Evolutionary conservation across 2,329 filamentous ascomycete species (phyloP), one percentile per base, ranked within the genome.

Genomic region (Xylaria sp.): DNA sequence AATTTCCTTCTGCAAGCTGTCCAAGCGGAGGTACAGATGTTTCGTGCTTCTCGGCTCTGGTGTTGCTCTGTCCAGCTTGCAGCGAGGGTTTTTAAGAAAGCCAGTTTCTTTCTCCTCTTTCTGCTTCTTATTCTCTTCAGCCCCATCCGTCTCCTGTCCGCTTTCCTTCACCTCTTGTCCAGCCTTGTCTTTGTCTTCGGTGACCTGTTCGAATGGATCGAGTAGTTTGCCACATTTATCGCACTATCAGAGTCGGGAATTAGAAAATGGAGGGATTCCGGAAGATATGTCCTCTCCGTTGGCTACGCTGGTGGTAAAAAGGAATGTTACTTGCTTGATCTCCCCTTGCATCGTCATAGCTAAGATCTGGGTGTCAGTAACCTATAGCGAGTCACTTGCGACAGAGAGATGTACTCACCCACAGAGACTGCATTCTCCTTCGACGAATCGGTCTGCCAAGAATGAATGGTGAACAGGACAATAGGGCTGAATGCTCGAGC

Each of bases 1-100:
- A 62, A 97, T 90, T 70, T 90, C 83, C 0, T 90, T 86, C 78
- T 97, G 91, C 50, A 97, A 86, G 76, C 91, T 91, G 80, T 98
- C 93, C 9, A 99, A 85, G 60, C 89, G 87, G n/a, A 99, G 84
- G 80, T 94, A 97, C 53, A 97, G 88, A 78, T 98, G 96, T 81
- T 94, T 97, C 32, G 95, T 98, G 72, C 92, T 89, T 72, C 91
- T 87, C 59, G 89, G 88, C 34, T 95, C 89, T 2, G 94, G 95
- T 5, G 91, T 91, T 8, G 93, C 88, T 55, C 91, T 92, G 76
- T 97, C 93, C 20, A 97, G 86, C 83, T 98, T 98, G 84, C 96
- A 98, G 69, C 91, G 62, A 41, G 71, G 69, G 8, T 63, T 53
- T 28, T 57, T 68, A 18, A 71, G 83, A 77, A 77, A 88, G 76